Evolutionary conservation across 1,284 basidiomycete genomes (phyloP).

Genomic region (Kwoniella shivajii): DNA sequence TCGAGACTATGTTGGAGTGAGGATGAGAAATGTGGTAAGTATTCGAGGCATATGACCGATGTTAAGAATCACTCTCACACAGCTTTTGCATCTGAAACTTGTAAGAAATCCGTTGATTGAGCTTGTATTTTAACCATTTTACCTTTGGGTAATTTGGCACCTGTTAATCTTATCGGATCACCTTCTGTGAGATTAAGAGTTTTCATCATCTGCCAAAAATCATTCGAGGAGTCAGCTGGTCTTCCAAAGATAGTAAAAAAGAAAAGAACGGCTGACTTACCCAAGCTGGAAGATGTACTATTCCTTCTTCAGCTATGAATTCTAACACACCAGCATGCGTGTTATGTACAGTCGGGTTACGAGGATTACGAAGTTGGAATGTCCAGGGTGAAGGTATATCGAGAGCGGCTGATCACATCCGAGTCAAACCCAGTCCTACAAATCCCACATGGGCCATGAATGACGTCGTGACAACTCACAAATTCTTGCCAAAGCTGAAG

Average conservation of each 20-base stretch:
- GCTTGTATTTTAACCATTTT: constrained; percentile 97
- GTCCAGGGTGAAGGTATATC: constrained; percentile 95
- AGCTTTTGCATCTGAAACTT: constrained; percentile 87
- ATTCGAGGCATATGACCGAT: background rate
- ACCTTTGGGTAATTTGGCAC: constrained; percentile 85
- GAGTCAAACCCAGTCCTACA: too few relatives aligned
- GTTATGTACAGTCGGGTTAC: constrained; percentile 73
- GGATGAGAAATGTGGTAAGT: background rate
- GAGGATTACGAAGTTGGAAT: constrained; percentile 90
- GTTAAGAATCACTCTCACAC: constrained; percentile 65
- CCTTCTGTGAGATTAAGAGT: constrained; percentile 85
- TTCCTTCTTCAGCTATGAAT: constrained; percentile 96
- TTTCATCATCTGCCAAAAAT: constrained; percentile 79
- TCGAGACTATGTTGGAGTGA: constrained; percentile 77
- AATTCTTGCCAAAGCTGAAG: constrained; percentile 85
- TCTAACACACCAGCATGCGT: constrained; percentile 98
- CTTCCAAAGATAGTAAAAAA: background rate
- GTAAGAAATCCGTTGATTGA: constrained; percentile 91
- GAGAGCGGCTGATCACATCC: constrained; percentile 72
- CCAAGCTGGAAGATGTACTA: constrained; percentile 96
- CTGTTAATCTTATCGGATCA: constrained; percentile 89
- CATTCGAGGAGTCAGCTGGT: constrained; percentile 13
- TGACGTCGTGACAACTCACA: too few relatives aligned
- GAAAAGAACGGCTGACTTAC: constrained; percentile 51
- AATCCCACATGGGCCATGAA: background rate